Percentiles rank a stretch among this genome's conserved stretches.
phyloP scores from a whole-genome alignment of 257 asterid genomes.

The Nicotiana knightiana region DNA sequence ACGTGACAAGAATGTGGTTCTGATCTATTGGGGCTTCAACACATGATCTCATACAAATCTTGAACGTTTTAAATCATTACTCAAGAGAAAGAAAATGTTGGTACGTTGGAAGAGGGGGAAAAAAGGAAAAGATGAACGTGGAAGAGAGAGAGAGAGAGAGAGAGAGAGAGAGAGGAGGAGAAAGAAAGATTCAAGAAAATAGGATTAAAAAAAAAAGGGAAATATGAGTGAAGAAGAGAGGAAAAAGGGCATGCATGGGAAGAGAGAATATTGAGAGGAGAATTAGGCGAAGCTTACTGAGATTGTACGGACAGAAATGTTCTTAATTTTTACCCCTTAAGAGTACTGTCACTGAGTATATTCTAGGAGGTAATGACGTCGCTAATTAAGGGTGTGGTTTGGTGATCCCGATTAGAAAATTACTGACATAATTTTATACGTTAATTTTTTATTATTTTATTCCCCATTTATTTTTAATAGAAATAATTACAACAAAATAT shows the following conservation, averaged over 20 bases:
- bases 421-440: too few species aligned
- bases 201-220: background rate
- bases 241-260: constrained; percentile 8
- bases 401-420: too few species aligned
- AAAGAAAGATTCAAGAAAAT: too few species aligned
- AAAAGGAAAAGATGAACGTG: background rate
- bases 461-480: too few species aligned
- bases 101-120: background rate
- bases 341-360: background rate
- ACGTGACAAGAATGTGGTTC: background rate
- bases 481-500: too few species aligned
- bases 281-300: constrained; percentile 2
- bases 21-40: background rate
- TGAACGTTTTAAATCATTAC: too few species aligned
- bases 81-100: background rate
- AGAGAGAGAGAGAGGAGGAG: background rate
- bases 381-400: too few species aligned
- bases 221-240: constrained; percentile 10
- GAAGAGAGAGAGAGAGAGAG: background rate
- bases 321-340: background rate
- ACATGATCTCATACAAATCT: background rate
- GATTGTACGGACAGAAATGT: background rate
- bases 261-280: background rate
- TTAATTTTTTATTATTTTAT: too few species aligned
- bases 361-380: background rate